Evolutionary conservation across 2,329 filamentous ascomycete genomes (phyloP), one percentile per base, ranked within the genome.

Genomic region (Stagonosporopsis rhizophila): DNA sequence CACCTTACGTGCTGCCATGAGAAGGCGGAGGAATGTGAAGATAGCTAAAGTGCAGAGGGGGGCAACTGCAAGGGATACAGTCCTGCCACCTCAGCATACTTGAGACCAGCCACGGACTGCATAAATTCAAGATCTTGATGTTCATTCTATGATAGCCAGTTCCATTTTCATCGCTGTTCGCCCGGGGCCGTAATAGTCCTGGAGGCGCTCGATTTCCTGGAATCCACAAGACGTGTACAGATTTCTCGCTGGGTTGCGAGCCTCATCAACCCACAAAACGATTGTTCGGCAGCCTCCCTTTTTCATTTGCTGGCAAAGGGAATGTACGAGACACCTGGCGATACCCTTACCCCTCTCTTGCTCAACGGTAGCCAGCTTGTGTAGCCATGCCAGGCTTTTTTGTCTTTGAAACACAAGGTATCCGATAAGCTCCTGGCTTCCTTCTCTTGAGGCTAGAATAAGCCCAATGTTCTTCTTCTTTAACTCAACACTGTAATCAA

Each of bases 251-350:
- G 76, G 72, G 32, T 72, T 64, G 60, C 80, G 77, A 44, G 67
- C 75, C 68, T 80, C 77, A 59, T 84, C 81, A 40, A 83, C 82
- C 82, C 82, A 83, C 48, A 83, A 66, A 39, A 81, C 77, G 53
- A 84, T 77, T 44, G 67, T 77, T 59, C 77, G 73, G 66, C 80
- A 82, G 46, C 79, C 80, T 67, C 80, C 78, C 60, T 72, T 77
- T 61, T 72, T 72, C 52, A 83, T 73, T 44, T 75, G 73, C 45
- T 71, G 62, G 46, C 75, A 71, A 61, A 83, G 75, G 59, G 76
- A 76, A 57, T 73, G 67, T 66, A 84, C 68, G 56, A 84, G 69
- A 66, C 73, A 71, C 58, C 70, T 75, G 39, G 77, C 82, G 20
- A 83, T 65, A n/a, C 81, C 81, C 65, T 76, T 75, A 25, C 76